These are phyloP conservation scores for Malbranchea zuffiana DNA, from an alignment of 2,329 filamentous ascomycete genomes.

Conservation along the genomic window DNA sequence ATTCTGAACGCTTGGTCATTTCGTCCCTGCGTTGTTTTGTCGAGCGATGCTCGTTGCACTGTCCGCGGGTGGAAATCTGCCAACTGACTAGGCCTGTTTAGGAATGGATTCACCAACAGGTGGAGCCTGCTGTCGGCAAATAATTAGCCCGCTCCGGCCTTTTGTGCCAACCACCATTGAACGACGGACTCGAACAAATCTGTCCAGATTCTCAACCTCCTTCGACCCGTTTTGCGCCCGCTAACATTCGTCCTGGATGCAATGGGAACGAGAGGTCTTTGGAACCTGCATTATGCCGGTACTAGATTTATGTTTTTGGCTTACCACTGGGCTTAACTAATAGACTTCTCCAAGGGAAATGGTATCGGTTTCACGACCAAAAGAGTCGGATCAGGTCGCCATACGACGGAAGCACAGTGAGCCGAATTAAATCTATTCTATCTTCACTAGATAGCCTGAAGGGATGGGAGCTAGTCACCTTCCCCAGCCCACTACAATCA, in stretches of 20 bases:
- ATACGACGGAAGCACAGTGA: conserved; percentile 8
- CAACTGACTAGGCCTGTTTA: background rate
- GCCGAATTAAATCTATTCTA: conserved; percentile 8
- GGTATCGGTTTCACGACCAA: conserved; percentile 17
- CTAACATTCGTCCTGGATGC: background rate
- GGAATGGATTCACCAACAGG: conserved; percentile 4
- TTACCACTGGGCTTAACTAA: conserved; percentile 13
- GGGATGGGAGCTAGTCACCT: conserved; percentile 17
- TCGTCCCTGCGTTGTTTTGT: background rate
- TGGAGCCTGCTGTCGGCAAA: too few relatives aligned
- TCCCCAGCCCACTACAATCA: conserved; percentile 17
- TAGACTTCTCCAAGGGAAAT: conserved; percentile 18
- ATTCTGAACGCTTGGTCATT: too few relatives aligned
- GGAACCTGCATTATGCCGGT: conserved; percentile 13
- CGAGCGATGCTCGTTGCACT: conserved; percentile 13
- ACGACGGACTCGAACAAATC: conserved; percentile 1
- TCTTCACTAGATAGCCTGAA: conserved; percentile 11
- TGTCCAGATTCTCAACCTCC: too few relatives aligned
- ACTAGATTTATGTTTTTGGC: conserved; percentile 1
- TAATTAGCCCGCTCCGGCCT: background rate
- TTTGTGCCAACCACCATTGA: too few relatives aligned
- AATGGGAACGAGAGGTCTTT: conserved; percentile 13
- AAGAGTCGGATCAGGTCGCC: conserved; percentile 9
- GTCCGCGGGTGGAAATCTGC: conserved; percentile 18
- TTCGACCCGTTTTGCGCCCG: too few relatives aligned